Evolutionary conservation across 1,139 yeast genomes (phyloP).

Genomic region (Debaryomyces singareniensis): DNA sequence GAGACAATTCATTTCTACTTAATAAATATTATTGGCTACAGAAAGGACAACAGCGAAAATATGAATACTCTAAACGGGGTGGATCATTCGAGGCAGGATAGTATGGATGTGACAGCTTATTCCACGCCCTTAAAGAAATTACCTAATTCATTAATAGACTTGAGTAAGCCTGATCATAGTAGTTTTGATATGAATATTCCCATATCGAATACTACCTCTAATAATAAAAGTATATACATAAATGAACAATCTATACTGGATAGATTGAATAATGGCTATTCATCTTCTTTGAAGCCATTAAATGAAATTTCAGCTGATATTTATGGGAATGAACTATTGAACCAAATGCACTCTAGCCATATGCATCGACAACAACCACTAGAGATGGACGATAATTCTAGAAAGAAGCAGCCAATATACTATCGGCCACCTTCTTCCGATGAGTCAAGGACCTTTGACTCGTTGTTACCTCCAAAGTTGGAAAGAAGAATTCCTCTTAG

Average conservation of each 20-base stretch:
- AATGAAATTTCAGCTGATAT: conserved; percentile 15
- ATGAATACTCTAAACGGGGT: too few species aligned
- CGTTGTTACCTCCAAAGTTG: conserved; percentile 20
- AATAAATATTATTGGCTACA: too few species aligned
- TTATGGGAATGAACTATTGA: conserved; percentile 13
- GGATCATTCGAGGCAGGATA: too few species aligned
- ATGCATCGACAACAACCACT: conserved; percentile 2
- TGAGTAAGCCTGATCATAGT: neutral
- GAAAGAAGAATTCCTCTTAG: conserved; percentile 1
- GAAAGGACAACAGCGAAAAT: too few species aligned
- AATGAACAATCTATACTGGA: neutral
- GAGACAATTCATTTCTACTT: too few species aligned
- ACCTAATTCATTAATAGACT: conserved; percentile 4
- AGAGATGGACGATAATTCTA: conserved; percentile 6
- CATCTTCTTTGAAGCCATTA: conserved; percentile 9
- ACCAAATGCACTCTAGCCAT: conserved; percentile 8
- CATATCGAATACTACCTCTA: neutral
- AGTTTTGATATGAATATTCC: neutral
- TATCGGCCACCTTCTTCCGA: conserved; percentile 31
- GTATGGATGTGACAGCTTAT: neutral
- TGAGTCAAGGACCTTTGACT: conserved; percentile 23
- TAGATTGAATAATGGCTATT: conserved; percentile 1
- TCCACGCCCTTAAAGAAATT: conserved; percentile 6
- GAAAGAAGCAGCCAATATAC: conserved; percentile 21
- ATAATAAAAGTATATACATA: neutral